Conservation (phyloP, 495 filamentous ascomycete genomes). For the Cenococcum geophilum region DNA sequence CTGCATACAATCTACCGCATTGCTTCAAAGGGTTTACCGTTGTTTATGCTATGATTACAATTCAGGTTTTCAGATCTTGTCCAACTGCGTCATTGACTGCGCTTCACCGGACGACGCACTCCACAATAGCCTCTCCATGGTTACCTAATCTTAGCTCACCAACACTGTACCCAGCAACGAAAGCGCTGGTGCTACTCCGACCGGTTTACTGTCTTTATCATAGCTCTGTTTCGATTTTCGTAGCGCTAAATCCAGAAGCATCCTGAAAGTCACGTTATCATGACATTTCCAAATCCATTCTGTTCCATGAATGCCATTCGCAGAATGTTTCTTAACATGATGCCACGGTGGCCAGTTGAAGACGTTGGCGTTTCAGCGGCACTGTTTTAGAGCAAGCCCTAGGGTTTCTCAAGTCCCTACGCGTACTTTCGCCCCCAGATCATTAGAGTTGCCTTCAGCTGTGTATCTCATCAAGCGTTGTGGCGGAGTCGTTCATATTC, state of each 20-base stretch:
- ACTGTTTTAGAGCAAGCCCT: not conserved
- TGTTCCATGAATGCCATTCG: not conserved
- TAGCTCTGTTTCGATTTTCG: too few relatives aligned
- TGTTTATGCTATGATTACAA: too few relatives aligned
- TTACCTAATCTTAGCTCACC: too few relatives aligned
- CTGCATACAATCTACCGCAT: too few relatives aligned
- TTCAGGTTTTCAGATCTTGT: too few relatives aligned
- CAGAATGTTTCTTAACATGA: not conserved
- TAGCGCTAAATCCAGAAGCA: too few relatives aligned
- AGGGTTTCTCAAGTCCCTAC: not conserved
- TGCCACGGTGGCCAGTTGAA: not conserved
- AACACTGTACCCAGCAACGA: conserved; percentile 13
- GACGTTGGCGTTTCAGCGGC: not conserved
- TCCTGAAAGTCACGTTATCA: too few relatives aligned
- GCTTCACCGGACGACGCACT: too few relatives aligned
- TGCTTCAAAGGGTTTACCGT: too few relatives aligned
- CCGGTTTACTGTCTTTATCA: too few relatives aligned
- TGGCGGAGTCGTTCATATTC: conserved; percentile 5
- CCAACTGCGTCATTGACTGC: too few relatives aligned
- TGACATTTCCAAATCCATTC: not conserved
- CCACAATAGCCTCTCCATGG: too few relatives aligned
- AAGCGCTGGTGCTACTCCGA: conserved; percentile 17
- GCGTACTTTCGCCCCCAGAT: not conserved
- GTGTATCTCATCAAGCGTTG: not conserved
- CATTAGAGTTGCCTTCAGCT: not conserved